A percentile compares a stretch with the other conserved stretches of the same genome.
These are phyloP conservation scores for Xylariaceae sp. DNA, from an alignment of 2,329 filamentous ascomycete genomes.

Conservation along the genomic window DNA sequence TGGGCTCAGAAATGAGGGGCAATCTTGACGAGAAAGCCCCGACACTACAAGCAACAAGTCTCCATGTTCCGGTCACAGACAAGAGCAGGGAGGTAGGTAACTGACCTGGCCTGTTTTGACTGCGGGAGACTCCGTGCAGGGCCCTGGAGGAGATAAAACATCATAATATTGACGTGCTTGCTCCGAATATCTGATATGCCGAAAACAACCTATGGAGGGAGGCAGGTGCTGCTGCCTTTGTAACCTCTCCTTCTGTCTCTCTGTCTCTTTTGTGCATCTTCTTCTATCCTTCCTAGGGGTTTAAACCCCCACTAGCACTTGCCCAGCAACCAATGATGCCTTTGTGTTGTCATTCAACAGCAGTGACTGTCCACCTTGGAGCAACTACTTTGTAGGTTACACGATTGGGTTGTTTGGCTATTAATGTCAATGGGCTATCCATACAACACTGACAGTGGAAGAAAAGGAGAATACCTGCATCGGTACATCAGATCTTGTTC, in stretches of 20 bases:
- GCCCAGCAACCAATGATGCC: conserved; percentile 11
- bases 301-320: background rate
- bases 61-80: too few species aligned
- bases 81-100: too few species aligned
- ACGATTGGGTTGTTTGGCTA: too few species aligned
- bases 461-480: background rate
- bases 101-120: too few species aligned
- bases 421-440: background rate
- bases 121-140: too few species aligned
- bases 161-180: too few species aligned
- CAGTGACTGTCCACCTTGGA: conserved; percentile 1
- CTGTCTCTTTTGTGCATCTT: conserved; percentile 4
- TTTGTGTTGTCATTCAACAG: conserved; percentile 15
- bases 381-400: too few species aligned
- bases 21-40: conserved; percentile 5
- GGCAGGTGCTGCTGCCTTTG: too few species aligned
- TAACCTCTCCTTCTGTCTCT: background rate
- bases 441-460: background rate
- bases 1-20: conserved; percentile 19
- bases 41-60: conserved; percentile 1
- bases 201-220: too few species aligned
- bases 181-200: too few species aligned
- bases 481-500: too few species aligned
- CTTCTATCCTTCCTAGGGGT: conserved; percentile 4
- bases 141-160: too few species aligned